Conservation (phyloP, 192 early-diverging fungal genomes). For the Diversispora epigaea region DNA sequence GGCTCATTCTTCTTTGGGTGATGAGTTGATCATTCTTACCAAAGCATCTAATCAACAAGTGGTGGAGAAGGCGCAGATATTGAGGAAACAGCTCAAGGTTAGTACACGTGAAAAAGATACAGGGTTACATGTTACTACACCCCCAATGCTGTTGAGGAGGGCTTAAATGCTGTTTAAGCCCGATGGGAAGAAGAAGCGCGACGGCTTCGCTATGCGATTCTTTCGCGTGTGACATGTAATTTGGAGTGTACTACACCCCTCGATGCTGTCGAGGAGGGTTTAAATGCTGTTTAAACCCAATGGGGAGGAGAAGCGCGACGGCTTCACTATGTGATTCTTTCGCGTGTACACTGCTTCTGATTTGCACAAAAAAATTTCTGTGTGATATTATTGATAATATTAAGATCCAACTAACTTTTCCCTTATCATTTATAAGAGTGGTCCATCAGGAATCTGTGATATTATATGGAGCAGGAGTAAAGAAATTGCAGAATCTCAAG, state of each 20-base stretch:
- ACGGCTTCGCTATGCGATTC: conserved; percentile 30
- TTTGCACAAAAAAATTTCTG: neutral
- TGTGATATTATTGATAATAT: neutral
- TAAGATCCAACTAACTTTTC: conserved; percentile 20
- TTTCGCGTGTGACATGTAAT: conserved; percentile 3
- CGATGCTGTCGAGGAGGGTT: conserved; percentile 32
- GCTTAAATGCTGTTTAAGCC: conserved; percentile 33
- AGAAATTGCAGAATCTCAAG: conserved; percentile 32
- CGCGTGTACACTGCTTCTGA: neutral
- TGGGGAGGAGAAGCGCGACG: conserved; percentile 32
- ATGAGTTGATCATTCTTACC: conserved; percentile 10
- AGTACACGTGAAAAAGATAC: conserved; percentile 31
- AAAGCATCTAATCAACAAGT: conserved; percentile 29
- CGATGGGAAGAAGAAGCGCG: conserved; percentile 32
- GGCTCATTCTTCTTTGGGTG: conserved; percentile 16
- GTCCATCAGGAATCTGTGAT: conserved; percentile 21
- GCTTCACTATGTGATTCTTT: conserved; percentile 30
- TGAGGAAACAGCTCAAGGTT: conserved; percentile 32
- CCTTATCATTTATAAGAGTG: conserved; percentile 9
- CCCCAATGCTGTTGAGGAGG: conserved; percentile 28
- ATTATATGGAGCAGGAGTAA: conserved; percentile 24
- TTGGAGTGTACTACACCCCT: conserved; percentile 19
- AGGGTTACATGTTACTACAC: conserved; percentile 23
- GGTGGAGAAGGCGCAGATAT: conserved; percentile 18
- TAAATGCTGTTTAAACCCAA: conserved; percentile 32